phyloP scores from a whole-genome alignment of 306 rosid species.

The Dryas octopetala region DNA sequence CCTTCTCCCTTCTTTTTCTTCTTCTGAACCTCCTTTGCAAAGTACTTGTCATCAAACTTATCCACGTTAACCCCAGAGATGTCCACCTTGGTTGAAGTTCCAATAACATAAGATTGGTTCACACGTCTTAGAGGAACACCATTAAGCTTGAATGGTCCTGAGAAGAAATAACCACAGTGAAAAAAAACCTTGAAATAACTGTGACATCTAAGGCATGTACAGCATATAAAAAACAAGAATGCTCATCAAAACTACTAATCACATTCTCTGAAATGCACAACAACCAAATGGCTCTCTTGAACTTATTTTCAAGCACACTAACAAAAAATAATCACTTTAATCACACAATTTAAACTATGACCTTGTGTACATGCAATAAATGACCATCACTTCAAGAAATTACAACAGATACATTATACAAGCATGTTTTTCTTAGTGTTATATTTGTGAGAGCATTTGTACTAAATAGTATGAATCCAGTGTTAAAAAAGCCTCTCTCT shows the following conservation, averaged over 20 bases:
- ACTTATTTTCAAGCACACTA: not conserved
- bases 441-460: not conserved
- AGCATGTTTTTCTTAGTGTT: not conserved
- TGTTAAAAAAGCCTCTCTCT: too few relatives aligned
- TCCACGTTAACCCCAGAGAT: slow-evolving; percentile 44
- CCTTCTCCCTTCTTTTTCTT: slow-evolving; percentile 63
- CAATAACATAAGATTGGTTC: slow-evolving; percentile 60
- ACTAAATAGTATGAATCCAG: not conserved
- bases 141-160: slow-evolving; percentile 66
- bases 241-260: not conserved
- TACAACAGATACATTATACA: not conserved
- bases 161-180: slow-evolving; percentile 4
- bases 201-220: not conserved
- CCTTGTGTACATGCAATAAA: not conserved
- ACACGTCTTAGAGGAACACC: slow-evolving; percentile 80
- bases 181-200: not conserved
- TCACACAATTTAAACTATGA: not conserved
- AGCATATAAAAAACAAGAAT: not conserved
- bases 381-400: not conserved
- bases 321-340: not conserved
- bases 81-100: slow-evolving; percentile 67
- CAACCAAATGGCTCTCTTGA: not conserved
- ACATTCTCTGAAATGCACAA: not conserved
- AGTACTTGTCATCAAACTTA: slow-evolving; percentile 59
- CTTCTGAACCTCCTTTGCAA: slow-evolving; percentile 46